Base-by-base conservation (phyloP, 2,329 filamentous ascomycete species). In the Daldinia sp. region DNA sequence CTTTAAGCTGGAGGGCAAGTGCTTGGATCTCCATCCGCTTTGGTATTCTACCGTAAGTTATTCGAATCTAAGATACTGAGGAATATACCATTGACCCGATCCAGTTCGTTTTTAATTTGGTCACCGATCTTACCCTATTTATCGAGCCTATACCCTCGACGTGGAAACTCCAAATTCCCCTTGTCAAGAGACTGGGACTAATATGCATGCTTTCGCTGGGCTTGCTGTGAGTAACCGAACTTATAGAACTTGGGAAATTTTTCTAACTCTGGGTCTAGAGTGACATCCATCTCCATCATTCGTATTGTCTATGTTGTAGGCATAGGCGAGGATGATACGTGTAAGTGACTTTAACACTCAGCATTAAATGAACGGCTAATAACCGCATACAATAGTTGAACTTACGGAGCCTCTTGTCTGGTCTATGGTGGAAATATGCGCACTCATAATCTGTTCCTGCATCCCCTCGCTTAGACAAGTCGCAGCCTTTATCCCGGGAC, bases 11-110 rank as follows among this genome's bases (percentile, higher is more conserved):
- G 44, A 69, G 5, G 75, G 76, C 15, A 57, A 70, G 15, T 79
- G 76, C 18, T 44, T 76, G 9, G 69, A 78, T 50, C 51, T 79
- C 23, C 71, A 71, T 18, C 74, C 78, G 15, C 65, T 80, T 2
- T 79, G 76, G 76, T 80, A 78, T 72, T 68, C 61, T 12, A 76
- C 78, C 1, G 78, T 79, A 60, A 74, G 78, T 74, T 9, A 39
- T 50, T 2, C 4, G 23, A 51, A 18, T 26, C 39, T 28, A 4
- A 35, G 13, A 26, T 58, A 18, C 48, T 66, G 20, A 60, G 13
- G 50, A 53, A 3, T 35, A 20, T 54, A 18, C 10, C 13, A 4
- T 23, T 28, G 12, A 20, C 10, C 44, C 41, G 37, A 37, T 63
- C 15, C 62, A 75, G 74, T 75, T 74, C 30, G 62, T 61, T 35